Evolutionary conservation across 2,329 filamentous ascomycete species (phyloP).

Genomic region (Trichoderma simmonsii): DNA sequence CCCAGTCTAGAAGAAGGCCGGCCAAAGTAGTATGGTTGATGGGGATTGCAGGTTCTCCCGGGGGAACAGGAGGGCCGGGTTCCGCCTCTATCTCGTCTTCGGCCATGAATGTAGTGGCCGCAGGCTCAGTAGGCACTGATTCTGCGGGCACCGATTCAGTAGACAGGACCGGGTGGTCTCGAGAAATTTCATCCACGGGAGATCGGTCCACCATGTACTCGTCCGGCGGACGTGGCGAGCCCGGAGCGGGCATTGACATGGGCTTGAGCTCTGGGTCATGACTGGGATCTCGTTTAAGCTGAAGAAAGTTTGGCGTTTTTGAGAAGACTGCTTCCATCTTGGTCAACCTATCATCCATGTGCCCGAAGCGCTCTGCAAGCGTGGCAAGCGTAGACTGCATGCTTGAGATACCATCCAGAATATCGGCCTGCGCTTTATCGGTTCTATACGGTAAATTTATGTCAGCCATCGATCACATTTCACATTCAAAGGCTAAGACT

Average conservation of each 20-base stretch:
- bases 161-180: slow-evolving; percentile 27
- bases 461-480: neutral
- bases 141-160: slow-evolving; percentile 23
- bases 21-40: slow-evolving; percentile 89
- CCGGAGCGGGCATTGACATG: slow-evolving; percentile 23
- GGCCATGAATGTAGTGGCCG: slow-evolving; percentile 30
- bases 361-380: slow-evolving; percentile 38
- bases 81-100: slow-evolving; percentile 52
- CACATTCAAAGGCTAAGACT: neutral
- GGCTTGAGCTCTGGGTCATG: slow-evolving; percentile 29
- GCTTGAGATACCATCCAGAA: slow-evolving; percentile 52
- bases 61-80: slow-evolving; percentile 50
- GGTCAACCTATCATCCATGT: slow-evolving; percentile 37
- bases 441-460: slow-evolving; percentile 36
- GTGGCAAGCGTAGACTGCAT: slow-evolving; percentile 39
- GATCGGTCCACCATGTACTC: slow-evolving; percentile 20
- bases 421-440: slow-evolving; percentile 60
- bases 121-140: slow-evolving; percentile 22
- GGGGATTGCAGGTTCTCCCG: slow-evolving; percentile 68
- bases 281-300: slow-evolving; percentile 25
- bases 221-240: slow-evolving; percentile 23
- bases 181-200: slow-evolving; percentile 24
- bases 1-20: slow-evolving; percentile 73
- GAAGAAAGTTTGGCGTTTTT: slow-evolving; percentile 19
- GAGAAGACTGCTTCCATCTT: slow-evolving; percentile 34